Evolutionary conservation across 176 grass and related monocot genomes (phyloP), one percentile per base, ranked within the genome.

Genomic region (Eragrostis nindensis): DNA sequence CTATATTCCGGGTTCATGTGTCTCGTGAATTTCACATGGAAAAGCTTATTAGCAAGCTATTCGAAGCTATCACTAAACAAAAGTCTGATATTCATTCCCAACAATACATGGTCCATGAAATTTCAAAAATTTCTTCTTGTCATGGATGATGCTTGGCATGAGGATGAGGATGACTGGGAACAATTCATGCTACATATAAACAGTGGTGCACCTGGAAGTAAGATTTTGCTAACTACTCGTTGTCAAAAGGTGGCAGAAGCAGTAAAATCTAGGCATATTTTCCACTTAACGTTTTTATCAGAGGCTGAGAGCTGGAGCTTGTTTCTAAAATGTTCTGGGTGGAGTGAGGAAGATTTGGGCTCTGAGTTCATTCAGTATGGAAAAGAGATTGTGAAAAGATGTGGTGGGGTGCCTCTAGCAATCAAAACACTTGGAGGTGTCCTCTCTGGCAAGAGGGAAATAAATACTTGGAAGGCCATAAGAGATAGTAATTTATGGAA

Each of bases 131-230:
- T 86, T 24, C 52, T 80, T 6, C 76, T 80, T 27, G 68, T 86
- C 22, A 19, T 80, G 11, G 84, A 86, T 86, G 84, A 80, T 67
- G 55, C 79, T 74, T 86, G 84, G 84, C 57, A 60, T 66, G 42
- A 86, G 5, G 39, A 43, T 3, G 6, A 7, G 7, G 2, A 39
- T 22, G 39, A 78, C 6, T 86, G 53, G 66, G 74, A 86, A 25
- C 29, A 57, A 6, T 26, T 86, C 15, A 79, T 57, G 62, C 30
- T 19, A 16, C 19, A 26, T n/a, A 26, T 86, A 25, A 76, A 56
- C 10, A 7, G 4, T 56, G 63, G 67, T 43, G 32, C 39, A 53
- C 74, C 10, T 36, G 83, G 76, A 13, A 86, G 76, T 29, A 86
- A 74, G 68, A 52, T 86, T 27, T 21, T 86, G 68, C 55, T 80